Evolutionary conservation across 2,329 filamentous ascomycete genomes (phyloP).

Genomic region (Whalleya microplaca): DNA sequence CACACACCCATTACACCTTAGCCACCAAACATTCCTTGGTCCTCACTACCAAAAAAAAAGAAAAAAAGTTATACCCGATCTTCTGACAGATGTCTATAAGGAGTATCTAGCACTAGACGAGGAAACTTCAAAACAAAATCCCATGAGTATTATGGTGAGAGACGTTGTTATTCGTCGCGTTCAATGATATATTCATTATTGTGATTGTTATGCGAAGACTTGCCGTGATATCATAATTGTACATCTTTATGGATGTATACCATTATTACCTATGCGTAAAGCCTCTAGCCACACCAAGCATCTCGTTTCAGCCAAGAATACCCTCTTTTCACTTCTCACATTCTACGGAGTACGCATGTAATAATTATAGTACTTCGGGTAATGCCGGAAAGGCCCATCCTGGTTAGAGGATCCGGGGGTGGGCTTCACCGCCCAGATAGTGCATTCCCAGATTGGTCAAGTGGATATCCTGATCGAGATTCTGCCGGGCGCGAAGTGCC

Average conservation of each 20-base stretch:
- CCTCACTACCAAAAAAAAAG: slow-evolving; percentile 10
- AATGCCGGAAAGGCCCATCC: too few relatives aligned
- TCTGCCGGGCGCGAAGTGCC: slow-evolving; percentile 33
- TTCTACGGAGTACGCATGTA: too few relatives aligned
- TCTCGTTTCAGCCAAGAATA: too few relatives aligned
- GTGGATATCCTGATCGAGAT: slow-evolving; percentile 25
- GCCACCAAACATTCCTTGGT: slow-evolving; percentile 23
- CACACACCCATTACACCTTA: slow-evolving; percentile 21
- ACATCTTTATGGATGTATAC: neutral
- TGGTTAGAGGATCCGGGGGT: neutral
- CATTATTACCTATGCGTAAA: too few relatives aligned
- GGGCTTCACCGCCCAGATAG: slow-evolving; percentile 23
- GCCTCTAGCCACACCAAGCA: too few relatives aligned
- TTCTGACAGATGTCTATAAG: slow-evolving; percentile 29
- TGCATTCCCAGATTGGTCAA: slow-evolving; percentile 10
- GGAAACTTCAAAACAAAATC: slow-evolving; percentile 26
- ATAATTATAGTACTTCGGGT: too few relatives aligned
- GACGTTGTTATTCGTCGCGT: neutral
- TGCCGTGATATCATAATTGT: neutral
- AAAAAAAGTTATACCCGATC: slow-evolving; percentile 10
- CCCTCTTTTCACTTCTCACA: too few relatives aligned
- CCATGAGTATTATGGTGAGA: slow-evolving; percentile 12
- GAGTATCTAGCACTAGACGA: slow-evolving; percentile 32
- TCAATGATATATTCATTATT: neutral
- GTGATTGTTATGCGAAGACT: too few relatives aligned